Base-by-base conservation (phyloP, 2,329 filamentous ascomycete genomes). In the Neonectria magnoliae region DNA sequence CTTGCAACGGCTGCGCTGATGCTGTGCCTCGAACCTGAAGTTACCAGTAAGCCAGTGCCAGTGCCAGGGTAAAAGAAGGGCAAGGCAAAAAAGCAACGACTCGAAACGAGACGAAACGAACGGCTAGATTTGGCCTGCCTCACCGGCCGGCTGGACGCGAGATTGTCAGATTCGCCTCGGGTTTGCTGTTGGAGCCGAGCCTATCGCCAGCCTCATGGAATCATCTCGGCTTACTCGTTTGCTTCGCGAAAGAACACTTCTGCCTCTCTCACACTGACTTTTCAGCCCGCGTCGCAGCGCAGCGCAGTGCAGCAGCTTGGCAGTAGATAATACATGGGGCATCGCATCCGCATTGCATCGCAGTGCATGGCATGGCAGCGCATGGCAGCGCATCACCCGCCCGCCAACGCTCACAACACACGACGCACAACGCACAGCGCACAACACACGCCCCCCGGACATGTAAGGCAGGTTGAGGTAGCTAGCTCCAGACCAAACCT, bases 1-100 rank as follows among this genome's bases (percentile, higher is more conserved):
- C 73, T 68, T 72, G 62, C 67, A 69, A 72, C 69, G 62, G 69
- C 71, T 75, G 73, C 71, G 65, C 65, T 62, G 57, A 66, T 72
- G 64, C 71, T 74, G 73, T 71, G 60, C 64, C 66, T 72, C 65
- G 33, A 38, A 13, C 31, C n/a, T 13, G 50, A 38, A 36, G 29
- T 18, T 54, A 27, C 42, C 57, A 16, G 13, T n/a, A 38, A 38
- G 14, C 25, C 25, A 25, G 25, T 25, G 29, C 14, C 36, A 38
- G 36, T 16, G 31, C 51, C 33, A 25, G 45, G 41, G 38, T n/a
- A 5, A 47, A 41, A 47, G 47, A 44, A 57, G 44, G 27, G 25
- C 25, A 16, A 36, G 50, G 47, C 20, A 48, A 57, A 47, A 25
- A 47, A 47, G 53, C 48, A 58, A 50, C 25, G 25, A 45, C 31